Conservation (phyloP, 2,329 filamentous ascomycete species). For the Ophiostoma sp. region DNA sequence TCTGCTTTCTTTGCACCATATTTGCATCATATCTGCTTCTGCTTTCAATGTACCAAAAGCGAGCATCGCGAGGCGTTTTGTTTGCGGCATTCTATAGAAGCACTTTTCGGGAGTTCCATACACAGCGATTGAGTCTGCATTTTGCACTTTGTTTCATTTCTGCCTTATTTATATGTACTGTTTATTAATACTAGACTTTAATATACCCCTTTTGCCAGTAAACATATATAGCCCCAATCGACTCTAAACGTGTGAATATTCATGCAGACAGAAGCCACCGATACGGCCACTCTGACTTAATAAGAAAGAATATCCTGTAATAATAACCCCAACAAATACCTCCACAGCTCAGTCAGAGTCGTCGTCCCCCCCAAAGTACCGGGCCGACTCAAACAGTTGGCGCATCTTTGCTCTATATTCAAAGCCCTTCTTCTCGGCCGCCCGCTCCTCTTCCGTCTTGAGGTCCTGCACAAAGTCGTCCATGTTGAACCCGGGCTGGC, state of each 20-base stretch:
- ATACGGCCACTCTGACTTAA: too few relatives aligned
- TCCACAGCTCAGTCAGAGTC: slow-evolving; percentile 10
- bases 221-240: too few relatives aligned
- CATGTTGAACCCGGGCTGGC: slow-evolving; percentile 43
- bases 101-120: not conserved
- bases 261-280: too few relatives aligned
- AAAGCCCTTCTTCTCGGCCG: slow-evolving; percentile 51
- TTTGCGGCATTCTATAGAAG: not conserved
- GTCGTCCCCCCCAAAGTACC: slow-evolving; percentile 43
- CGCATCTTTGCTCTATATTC: slow-evolving; percentile 68
- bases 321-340: too few relatives aligned
- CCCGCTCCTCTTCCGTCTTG: slow-evolving; percentile 43
- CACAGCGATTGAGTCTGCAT: too few relatives aligned
- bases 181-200: not conserved
- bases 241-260: too few relatives aligned
- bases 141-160: too few relatives aligned
- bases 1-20: not conserved
- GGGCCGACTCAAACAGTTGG: slow-evolving; percentile 68
- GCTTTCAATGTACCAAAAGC: not conserved
- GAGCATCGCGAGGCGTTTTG: slow-evolving; percentile 5
- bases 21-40: too few relatives aligned
- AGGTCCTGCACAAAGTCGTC: slow-evolving; percentile 48
- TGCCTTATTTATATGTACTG: too few relatives aligned
- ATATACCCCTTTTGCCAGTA: not conserved
- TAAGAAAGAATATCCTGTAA: too few relatives aligned